Evolutionary conservation across 2,329 filamentous ascomycete species (phyloP).

Genomic region (Aureobasidium musti): DNA sequence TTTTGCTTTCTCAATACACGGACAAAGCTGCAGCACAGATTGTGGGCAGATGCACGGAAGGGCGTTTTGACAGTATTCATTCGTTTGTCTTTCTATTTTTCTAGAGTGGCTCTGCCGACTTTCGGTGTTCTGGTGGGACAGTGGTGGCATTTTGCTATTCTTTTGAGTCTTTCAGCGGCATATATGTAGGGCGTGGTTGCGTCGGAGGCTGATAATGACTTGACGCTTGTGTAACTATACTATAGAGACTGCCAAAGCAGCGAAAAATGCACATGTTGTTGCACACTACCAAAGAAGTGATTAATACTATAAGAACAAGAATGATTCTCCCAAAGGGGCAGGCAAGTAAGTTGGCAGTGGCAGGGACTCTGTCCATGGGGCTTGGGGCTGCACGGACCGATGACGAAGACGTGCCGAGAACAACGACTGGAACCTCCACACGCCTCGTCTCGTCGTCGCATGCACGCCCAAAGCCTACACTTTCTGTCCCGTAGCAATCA

Average conservation of each 20-base stretch:
- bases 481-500: background rate
- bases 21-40: conserved; percentile 11
- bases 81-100: conserved; percentile 15
- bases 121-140: conserved; percentile 10
- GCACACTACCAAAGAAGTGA: conserved; percentile 15
- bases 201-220: conserved; percentile 28
- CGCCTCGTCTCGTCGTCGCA: conserved; percentile 12
- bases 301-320: background rate
- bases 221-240: conserved; percentile 29
- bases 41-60: background rate
- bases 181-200: conserved; percentile 22
- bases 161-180: conserved; percentile 12
- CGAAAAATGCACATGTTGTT: conserved; percentile 16
- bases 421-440: background rate
- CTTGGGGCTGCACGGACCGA: conserved; percentile 8
- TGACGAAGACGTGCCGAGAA: conserved; percentile 27
- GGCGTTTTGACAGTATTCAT: conserved; percentile 22
- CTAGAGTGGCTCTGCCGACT: background rate
- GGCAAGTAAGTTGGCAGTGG: conserved; percentile 8
- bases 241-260: conserved; percentile 26
- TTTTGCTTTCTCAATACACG: conserved; percentile 13
- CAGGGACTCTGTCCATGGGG: background rate
- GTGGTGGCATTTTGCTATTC: conserved; percentile 5
- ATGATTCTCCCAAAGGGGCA: background rate
- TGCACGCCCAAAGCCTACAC: background rate